Base-by-base conservation (phyloP, 371 early-diverging fungal species). In the Rhizomucor miehei region DNA sequence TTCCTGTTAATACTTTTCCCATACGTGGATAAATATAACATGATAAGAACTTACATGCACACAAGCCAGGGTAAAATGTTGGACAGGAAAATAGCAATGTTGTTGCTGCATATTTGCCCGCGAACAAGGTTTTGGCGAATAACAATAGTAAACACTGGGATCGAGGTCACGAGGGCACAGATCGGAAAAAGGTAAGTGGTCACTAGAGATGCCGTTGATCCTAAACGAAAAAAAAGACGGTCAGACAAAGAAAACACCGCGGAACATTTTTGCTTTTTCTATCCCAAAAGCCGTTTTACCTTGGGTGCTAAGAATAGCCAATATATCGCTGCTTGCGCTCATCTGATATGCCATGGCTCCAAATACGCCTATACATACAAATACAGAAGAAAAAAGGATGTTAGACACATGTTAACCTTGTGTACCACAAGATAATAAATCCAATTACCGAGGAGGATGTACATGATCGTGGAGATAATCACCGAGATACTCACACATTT, bases 141-240 rank as follows among this genome's bases (percentile, higher is more conserved):
- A 19, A 92, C 85, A 50, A 90, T 86, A 20, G 85, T 82, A 54
- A 80, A 84, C 25, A 89, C 87, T 2, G 93, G 91, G 43, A 92
- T 88, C 10, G 86, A 82, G 6, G 90, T 84, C 39, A 89, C 71
- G 8, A 92, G 80, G 25, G 85, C 87, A 9, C 81, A 81, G 35
- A 89, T 62, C 1, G 90, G 81, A 57, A 89, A 92, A 12, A 84
- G 51, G 57, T 88, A 89, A 6, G 82, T 79, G 2, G 84, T 79
- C 19, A 84, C 75, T 40, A 74, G 68, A 1, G 86, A 76, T n/a
- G 81, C 65, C 10, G 71, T 58, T 1, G 72, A 63, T 29, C 29
- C 29, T 29, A 29, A 3, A 29, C 29, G 8, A 8, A 29, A n/a
- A n/a, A n/a, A n/a, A n/a, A n/a, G n/a, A n/a, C n/a, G n/a, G n/a